A percentile compares a stretch with the other conserved stretches of the same genome.
Evolutionary conservation across 352 stramenopile genomes (phyloP).

Genomic region (Globisporangium echinulatum): DNA sequence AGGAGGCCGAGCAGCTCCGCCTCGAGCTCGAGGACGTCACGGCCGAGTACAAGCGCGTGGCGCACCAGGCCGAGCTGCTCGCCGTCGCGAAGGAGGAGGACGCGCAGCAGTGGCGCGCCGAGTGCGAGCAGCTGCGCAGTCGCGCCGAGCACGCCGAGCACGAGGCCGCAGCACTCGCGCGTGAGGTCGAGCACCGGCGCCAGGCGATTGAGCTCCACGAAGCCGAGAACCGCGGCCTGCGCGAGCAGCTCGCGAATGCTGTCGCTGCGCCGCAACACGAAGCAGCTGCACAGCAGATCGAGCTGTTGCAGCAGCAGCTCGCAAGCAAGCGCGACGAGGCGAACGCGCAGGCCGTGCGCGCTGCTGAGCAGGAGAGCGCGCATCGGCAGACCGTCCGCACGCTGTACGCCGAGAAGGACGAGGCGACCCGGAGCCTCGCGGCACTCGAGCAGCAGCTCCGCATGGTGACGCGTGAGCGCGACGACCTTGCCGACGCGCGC

Average conservation of each 20-base stretch:
- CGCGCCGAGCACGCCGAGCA: slow-evolving; percentile 28
- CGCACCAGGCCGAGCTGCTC: slow-evolving; percentile 20
- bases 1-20: slow-evolving; percentile 53
- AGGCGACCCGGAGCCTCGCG: slow-evolving; percentile 40
- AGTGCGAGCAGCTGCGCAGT: slow-evolving; percentile 40
- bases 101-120: slow-evolving; percentile 36
- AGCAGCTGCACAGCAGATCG: slow-evolving; percentile 31
- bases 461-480: slow-evolving; percentile 24
- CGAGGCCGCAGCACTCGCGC: slow-evolving; percentile 31
- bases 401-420: slow-evolving; percentile 59
- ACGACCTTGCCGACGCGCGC: slow-evolving; percentile 20
- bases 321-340: slow-evolving; percentile 42
- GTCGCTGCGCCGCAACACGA: slow-evolving; percentile 30
- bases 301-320: slow-evolving; percentile 31
- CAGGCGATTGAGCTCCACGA: too few species aligned
- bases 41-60: slow-evolving; percentile 33
- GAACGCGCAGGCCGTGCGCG: slow-evolving; percentile 29
- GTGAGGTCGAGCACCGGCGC: background rate
- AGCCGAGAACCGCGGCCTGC: background rate
- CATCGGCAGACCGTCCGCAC: slow-evolving; percentile 44
- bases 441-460: slow-evolving; percentile 43
- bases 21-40: slow-evolving; percentile 38
- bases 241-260: background rate
- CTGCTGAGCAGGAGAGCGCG: slow-evolving; percentile 38
- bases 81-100: slow-evolving; percentile 31